Evolutionary conservation across 768 basidiomycete species (phyloP), one percentile per base, ranked within the genome.

Genomic region (Leccinum broughii): DNA sequence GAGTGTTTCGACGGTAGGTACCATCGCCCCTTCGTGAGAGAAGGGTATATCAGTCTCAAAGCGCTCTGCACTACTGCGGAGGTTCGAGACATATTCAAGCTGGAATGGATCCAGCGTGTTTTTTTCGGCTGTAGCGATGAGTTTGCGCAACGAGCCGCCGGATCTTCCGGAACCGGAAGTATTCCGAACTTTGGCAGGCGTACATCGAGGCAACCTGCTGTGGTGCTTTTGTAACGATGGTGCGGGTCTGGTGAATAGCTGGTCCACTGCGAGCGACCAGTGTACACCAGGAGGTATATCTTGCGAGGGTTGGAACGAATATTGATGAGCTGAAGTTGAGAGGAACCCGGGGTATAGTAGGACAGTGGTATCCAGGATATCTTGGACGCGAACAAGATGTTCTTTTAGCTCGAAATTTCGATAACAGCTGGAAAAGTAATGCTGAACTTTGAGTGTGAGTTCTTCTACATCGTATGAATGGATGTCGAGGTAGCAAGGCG

Each of bases 31-130:
- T 14, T 32, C 14, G 20, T 35, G 17, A 51, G 28, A 28, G 0
- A 53, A 11, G 53, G 54, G 5, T 8, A 32, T 17, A 22, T 66
- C 55, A 4, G 11, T 56, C 58, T 66, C 28, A 54, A 64, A 17
- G 32, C 63, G 63, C 6, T 62, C 51, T 52, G 52, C 67, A 22
- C 63, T 72, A 39, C 15, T 10, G 9, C 56, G 61, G 11, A 70
- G 56, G 32, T 62, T 59, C 9, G 58, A 30, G 14, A 63, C 61
- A 24, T 71, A 71, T 4, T 46, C 46, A 17, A 2, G 61, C 22
- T 63, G 51, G 15, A 72, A 65, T 14, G 20, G 9, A 41, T 46
- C 41, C 14, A 15, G 41, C 14, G 56, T 44, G 4, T 61, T 51
- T 3, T 13, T 22, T 44, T 44, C 53, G 26, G 60, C 53, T 14